Conservation (phyloP, 1,284 basidiomycete species). For the Afroboletus lepidellus region DNA sequence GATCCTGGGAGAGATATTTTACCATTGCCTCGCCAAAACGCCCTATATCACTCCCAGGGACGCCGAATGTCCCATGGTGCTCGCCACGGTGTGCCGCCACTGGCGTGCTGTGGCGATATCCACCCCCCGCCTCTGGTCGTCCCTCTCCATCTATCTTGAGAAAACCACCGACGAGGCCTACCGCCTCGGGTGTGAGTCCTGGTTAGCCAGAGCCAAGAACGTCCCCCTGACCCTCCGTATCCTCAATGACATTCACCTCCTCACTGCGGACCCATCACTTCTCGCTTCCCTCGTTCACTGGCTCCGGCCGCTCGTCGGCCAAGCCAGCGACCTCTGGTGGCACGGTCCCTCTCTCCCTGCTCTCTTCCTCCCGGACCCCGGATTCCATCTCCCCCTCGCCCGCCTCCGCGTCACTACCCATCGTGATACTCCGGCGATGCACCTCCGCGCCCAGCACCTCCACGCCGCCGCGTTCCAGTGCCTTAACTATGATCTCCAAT, state of each 20-base stretch:
- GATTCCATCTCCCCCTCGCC: slow-evolving; percentile 9
- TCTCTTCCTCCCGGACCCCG: slow-evolving; percentile 15
- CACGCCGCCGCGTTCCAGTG: slow-evolving; percentile 22
- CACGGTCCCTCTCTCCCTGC: slow-evolving; percentile 29
- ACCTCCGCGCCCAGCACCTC: slow-evolving; percentile 21
- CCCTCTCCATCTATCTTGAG: slow-evolving; percentile 21
- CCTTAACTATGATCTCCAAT: slow-evolving; percentile 22
- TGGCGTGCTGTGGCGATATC: slow-evolving; percentile 29
- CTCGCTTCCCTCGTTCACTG: slow-evolving; percentile 16
- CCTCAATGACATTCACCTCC: slow-evolving; percentile 24
- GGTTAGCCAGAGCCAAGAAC: slow-evolving; percentile 31
- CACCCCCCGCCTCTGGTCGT: slow-evolving; percentile 29
- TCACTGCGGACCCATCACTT: slow-evolving; percentile 1
- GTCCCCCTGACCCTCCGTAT: slow-evolving; percentile 29
- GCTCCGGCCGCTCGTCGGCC: slow-evolving; percentile 24
- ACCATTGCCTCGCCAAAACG: slow-evolving; percentile 32
- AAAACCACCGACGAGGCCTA: slow-evolving; percentile 7
- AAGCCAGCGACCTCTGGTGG: slow-evolving; percentile 33
- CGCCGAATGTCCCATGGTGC: slow-evolving; percentile 24
- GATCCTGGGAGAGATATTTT: slow-evolving; percentile 40
- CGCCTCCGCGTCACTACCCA: slow-evolving; percentile 25
- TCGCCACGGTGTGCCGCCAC: slow-evolving; percentile 26
- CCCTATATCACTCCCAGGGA: slow-evolving; percentile 27
- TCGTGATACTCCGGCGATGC: slow-evolving; percentile 15
- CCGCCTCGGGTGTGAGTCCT: slow-evolving; percentile 26